Evolutionary conservation across 2,329 filamentous ascomycete species (phyloP).

Genomic region (Sarocladiaceae sp.): DNA sequence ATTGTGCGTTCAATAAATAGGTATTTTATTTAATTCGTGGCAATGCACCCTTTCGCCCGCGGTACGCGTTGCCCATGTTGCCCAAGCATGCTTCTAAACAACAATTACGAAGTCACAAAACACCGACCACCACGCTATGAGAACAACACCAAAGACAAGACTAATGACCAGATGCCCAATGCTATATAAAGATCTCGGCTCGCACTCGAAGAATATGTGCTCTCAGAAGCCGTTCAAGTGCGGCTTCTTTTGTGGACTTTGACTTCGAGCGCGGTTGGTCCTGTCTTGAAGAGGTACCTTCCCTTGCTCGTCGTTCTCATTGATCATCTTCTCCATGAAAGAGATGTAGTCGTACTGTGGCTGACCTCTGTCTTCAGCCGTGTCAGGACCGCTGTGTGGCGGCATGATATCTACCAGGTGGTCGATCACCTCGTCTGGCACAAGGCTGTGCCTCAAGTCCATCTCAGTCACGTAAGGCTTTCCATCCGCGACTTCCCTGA

Average conservation of each 20-base stretch:
- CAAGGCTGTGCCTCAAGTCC: slow-evolving; percentile 88
- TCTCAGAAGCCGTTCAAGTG: slow-evolving; percentile 29
- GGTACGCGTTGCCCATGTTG: neutral
- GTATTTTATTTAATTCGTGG: too few relatives aligned
- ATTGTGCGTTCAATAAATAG: too few relatives aligned
- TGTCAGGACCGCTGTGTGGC: slow-evolving; percentile 74
- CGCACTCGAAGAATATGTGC: neutral
- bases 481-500: slow-evolving; percentile 94
- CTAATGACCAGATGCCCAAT: neutral
- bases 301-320: slow-evolving; percentile 32
- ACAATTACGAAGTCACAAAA: neutral
- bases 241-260: slow-evolving; percentile 26
- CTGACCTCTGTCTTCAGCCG: slow-evolving; percentile 77
- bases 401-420: slow-evolving; percentile 88
- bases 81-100: neutral
- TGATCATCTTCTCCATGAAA: slow-evolving; percentile 89
- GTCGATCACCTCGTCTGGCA: slow-evolving; percentile 95
- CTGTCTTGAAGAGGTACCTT: slow-evolving; percentile 29
- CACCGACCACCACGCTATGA: slow-evolving; percentile 6
- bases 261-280: slow-evolving; percentile 26
- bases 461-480: slow-evolving; percentile 99
- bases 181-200: neutral
- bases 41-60: neutral
- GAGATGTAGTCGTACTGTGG: slow-evolving; percentile 94
- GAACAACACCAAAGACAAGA: neutral